Base-by-base conservation (phyloP, 345 rosid genomes). In the Combretum micranthum region DNA sequence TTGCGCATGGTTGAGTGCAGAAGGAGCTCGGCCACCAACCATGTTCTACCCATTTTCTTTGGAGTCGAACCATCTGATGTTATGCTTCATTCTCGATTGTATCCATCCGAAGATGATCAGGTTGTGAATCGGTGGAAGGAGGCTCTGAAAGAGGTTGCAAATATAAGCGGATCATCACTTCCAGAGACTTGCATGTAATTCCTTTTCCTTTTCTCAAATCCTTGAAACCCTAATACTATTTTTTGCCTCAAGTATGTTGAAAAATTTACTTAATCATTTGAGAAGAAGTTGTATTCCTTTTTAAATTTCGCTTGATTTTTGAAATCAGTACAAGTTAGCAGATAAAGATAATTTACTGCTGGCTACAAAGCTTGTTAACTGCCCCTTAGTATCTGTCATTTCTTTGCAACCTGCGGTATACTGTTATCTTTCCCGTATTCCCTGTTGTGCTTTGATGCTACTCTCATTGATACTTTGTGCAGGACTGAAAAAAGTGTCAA, bases 1-100 rank as follows among this genome's bases (percentile, higher is more conserved):
- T 39, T 42, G 9, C 59, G 32, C 26, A 63, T 55, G 48, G 46
- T 54, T 53, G 26, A 63, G 2, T 54, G 67, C 55, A 26, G 22
- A 15, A 51, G 44, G 15, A 12, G 4, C 0, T 19, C 8, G 6
- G 23, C 32, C 2, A 47, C 37, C 26, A 15, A 5, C 11, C 37
- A 13, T 9, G 55, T 63, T 23, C 32, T 63, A 9, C 60, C 60
- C 47, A 47, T 63, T 21, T 63, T 55, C 13, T 47, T 17, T 16
- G 54, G 47, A 12, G 52, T 63, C 20, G 43, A 55, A 21, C 55
- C 67, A 6, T 42, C 59, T 0, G 51, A 44, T 47, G 54, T 63
- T 20, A 63, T 32, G 42, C 53, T 44, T 15, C 25, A 47, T 25
- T 37, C 32, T 3, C 1, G 18, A 2, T 16, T 53, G 8, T 63